These are phyloP conservation scores for Leccinum broughii DNA, from an alignment of 768 basidiomycete genomes.

Conservation along the genomic window DNA sequence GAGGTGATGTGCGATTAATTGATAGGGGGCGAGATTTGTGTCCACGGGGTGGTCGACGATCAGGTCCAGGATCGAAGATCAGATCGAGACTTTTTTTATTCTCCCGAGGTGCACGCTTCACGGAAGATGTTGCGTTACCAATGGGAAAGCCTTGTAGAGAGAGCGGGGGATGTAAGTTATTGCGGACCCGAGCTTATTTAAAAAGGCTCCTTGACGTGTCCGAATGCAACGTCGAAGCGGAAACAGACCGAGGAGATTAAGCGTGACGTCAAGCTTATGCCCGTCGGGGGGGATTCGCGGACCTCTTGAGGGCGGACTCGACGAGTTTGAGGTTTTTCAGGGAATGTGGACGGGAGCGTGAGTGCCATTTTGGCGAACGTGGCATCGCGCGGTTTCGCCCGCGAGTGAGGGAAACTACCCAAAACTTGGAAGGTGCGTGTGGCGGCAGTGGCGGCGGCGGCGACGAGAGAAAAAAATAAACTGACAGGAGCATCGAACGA, in stretches of 20 bases:
- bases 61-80: slow-evolving; percentile 34
- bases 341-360: not conserved
- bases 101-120: slow-evolving; percentile 24
- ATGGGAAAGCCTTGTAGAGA: slow-evolving; percentile 9
- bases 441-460: slow-evolving; percentile 9
- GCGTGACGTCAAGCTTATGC: not conserved
- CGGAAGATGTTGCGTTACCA: slow-evolving; percentile 19
- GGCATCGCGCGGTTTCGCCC: not conserved
- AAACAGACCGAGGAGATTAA: slow-evolving; percentile 10
- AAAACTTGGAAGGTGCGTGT: not conserved
- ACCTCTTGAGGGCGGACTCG: not conserved
- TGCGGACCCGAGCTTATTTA: slow-evolving; percentile 6
- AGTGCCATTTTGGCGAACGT: not conserved
- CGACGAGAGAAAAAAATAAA: not conserved
- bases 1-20: slow-evolving; percentile 16
- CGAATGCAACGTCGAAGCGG: not conserved
- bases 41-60: slow-evolving; percentile 20
- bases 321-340: not conserved
- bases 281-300: not conserved
- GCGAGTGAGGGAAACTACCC: not conserved
- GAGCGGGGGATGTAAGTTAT: not conserved
- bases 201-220: slow-evolving; percentile 20
- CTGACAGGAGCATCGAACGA: not conserved
- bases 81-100: slow-evolving; percentile 19
- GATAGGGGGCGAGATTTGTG: slow-evolving; percentile 19